phyloP scores from a whole-genome alignment of 176 grass and related monocot genomes.

The Hsuehochloa calcarea region DNA sequence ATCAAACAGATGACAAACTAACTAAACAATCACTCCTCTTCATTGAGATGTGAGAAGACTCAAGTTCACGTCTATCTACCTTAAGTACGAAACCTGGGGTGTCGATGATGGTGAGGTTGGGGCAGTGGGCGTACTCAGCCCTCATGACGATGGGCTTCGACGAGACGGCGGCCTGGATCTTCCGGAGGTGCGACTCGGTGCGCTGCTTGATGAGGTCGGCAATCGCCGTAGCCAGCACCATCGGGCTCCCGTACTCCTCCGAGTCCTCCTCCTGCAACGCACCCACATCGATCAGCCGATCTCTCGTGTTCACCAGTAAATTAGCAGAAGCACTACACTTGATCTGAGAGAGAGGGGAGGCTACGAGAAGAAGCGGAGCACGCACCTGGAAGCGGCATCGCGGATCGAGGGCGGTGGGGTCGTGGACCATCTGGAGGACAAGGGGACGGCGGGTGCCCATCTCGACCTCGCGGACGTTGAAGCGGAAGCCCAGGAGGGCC shows the following conservation, averaged over 20 bases:
- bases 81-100: conserved; percentile 98
- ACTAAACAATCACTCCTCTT: not conserved
- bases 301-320: conserved; percentile 3
- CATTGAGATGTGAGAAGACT: not conserved
- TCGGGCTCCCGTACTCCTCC: conserved; percentile 86
- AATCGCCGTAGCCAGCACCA: conserved; percentile 64
- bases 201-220: conserved; percentile 89
- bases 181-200: conserved; percentile 78
- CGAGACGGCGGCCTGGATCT: conserved; percentile 75
- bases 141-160: conserved; percentile 95
- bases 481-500: conserved; percentile 89
- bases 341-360: not conserved
- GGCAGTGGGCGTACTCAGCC: conserved; percentile 95
- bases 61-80: conserved; percentile 36
- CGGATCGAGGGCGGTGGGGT: conserved; percentile 84
- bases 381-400: conserved; percentile 89
- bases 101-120: conserved; percentile 99
- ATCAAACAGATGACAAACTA: conserved; percentile 9
- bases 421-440: conserved; percentile 96
- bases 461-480: conserved; percentile 98
- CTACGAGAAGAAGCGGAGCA: not conserved
- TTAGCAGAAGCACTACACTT: not conserved
- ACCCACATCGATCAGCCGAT: conserved; percentile 22
- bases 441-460: conserved; percentile 96
- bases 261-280: conserved; percentile 84